A percentile compares a stretch with the other conserved stretches of the same genome.
These are phyloP conservation scores for Tetracladium marchalianum DNA, from an alignment of 495 filamentous ascomycete genomes.

Conservation along the genomic window DNA sequence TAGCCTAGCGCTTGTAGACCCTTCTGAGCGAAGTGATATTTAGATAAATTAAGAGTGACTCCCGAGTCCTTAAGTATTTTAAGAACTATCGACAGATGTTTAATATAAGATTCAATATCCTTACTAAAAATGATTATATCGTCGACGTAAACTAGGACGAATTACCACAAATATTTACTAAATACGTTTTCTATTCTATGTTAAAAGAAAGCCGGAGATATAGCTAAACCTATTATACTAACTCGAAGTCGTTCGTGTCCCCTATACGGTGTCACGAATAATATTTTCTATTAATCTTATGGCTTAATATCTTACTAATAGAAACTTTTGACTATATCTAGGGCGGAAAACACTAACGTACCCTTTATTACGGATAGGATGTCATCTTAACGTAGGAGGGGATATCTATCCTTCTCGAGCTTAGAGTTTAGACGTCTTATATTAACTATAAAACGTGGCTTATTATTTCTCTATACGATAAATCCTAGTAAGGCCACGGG, in stretches of 20 bases:
- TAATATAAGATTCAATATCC: neutral
- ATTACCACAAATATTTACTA: neutral
- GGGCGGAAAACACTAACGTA: neutral
- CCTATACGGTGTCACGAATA: constrained; percentile 6
- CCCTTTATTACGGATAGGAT: constrained; percentile 2
- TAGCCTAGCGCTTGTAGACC: constrained; percentile 3
- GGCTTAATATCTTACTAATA: constrained; percentile 3
- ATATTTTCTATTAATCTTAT: constrained; percentile 6
- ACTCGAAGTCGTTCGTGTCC: constrained; percentile 11
- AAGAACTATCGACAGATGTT: neutral
- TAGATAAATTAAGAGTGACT: constrained; percentile 2
- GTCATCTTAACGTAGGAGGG: constrained; percentile 2
- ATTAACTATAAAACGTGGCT: constrained; percentile 11
- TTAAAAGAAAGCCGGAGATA: constrained; percentile 9
- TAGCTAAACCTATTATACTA: constrained; percentile 9
- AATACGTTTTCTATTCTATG: constrained; percentile 10
- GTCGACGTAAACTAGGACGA: neutral
- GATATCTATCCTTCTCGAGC: constrained; percentile 4
- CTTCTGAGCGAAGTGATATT: constrained; percentile 11
- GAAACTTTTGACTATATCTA: constrained; percentile 11
- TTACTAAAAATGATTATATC: constrained; percentile 10
- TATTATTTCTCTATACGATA: constrained; percentile 5
- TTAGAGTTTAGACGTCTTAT: constrained; percentile 7
- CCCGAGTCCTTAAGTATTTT: neutral
- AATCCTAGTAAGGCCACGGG: constrained; percentile 1